Evolutionary conservation across 108 stramenopile species (phyloP).

Genomic region (Nitzschia inconspicua): DNA sequence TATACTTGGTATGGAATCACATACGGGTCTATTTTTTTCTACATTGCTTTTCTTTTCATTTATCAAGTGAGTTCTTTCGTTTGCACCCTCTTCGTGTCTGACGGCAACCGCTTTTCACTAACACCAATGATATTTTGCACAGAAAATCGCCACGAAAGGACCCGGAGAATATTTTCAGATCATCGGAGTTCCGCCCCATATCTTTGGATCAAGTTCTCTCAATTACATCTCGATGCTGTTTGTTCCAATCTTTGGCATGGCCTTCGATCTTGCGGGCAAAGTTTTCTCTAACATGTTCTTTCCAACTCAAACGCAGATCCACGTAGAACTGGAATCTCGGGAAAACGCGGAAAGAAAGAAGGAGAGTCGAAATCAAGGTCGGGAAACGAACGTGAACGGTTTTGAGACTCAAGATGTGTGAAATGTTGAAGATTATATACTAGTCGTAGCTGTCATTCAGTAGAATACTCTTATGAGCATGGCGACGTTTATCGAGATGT

Average conservation of each 20-base stretch:
- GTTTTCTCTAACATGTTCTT: constrained; percentile 79
- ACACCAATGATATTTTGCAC: background rate
- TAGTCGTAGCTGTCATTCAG: too few relatives aligned
- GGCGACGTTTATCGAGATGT: too few relatives aligned
- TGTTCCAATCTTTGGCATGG: constrained; percentile 52
- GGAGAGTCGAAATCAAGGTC: background rate
- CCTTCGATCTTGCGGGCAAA: constrained; percentile 75
- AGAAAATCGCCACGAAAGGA: constrained; percentile 19
- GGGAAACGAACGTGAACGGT: too few relatives aligned
- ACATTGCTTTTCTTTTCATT: constrained; percentile 53
- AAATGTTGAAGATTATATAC: too few relatives aligned
- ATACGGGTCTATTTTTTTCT: constrained; percentile 61
- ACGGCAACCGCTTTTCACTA: constrained; percentile 1
- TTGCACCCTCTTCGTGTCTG: background rate
- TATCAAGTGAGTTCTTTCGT: constrained; percentile 43
- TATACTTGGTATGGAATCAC: constrained; percentile 75
- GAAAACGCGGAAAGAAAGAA: constrained; percentile 10
- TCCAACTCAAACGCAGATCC: constrained; percentile 87
- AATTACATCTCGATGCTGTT: constrained; percentile 68
- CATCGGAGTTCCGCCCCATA: constrained; percentile 51
- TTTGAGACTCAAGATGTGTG: too few relatives aligned
- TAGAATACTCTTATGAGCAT: too few relatives aligned
- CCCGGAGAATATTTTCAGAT: constrained; percentile 52
- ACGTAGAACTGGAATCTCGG: constrained; percentile 59
- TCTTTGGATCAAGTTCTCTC: constrained; percentile 54